Base-by-base conservation (phyloP, 495 filamentous ascomycete species). In the Opeltia flavorubescens region DNA sequence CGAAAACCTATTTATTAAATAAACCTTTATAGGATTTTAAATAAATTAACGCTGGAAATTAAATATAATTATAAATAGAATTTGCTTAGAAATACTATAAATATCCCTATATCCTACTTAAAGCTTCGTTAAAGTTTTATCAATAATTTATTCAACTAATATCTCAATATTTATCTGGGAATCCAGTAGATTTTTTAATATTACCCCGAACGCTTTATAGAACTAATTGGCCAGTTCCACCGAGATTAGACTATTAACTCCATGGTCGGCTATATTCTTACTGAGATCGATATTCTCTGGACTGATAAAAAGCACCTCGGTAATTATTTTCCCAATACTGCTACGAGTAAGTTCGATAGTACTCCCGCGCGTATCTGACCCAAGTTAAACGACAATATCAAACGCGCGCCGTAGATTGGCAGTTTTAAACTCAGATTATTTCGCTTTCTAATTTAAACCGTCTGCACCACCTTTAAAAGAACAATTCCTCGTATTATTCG, bases 171-270 rank as follows among this genome's bases (percentile, higher is more conserved):
- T 36, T 3, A 18, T 36, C 34, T 36, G 34, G 34, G 34, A 15
- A 49, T 60, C 36, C 26, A 59, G 34, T 9, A 58, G 45, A 31
- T 59, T 49, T 21, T 52, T n/a, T 44, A 57, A 51, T 17, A 29
- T 54, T 8, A 62, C 52, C 2, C 57, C 46, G 1, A 60, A 45
- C 5, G 51, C 50, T 23, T 43, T n/a, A n/a, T 29, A 28, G 34
- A 62, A 56, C 62, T 59, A 64, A 36, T 57, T 64, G 17, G 60
- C 42, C 28, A 64, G 42, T 46, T 64, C 60, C 2, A 50, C 60
- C 15, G 63, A 55, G 33, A 62, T 55, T 20, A 66, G 25, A 41
- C 60, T 63, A 41, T 66, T 62, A 4, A 66, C 49, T 5, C 60
- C 63, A 31, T 59, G 48, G 4, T 51, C 44, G 3, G 57, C 53